Percentiles rank a stretch among this genome's conserved stretches.
These are phyloP conservation scores for Hirschfeldia incana DNA, from an alignment of 345 rosid genomes.

Conservation along the genomic window DNA sequence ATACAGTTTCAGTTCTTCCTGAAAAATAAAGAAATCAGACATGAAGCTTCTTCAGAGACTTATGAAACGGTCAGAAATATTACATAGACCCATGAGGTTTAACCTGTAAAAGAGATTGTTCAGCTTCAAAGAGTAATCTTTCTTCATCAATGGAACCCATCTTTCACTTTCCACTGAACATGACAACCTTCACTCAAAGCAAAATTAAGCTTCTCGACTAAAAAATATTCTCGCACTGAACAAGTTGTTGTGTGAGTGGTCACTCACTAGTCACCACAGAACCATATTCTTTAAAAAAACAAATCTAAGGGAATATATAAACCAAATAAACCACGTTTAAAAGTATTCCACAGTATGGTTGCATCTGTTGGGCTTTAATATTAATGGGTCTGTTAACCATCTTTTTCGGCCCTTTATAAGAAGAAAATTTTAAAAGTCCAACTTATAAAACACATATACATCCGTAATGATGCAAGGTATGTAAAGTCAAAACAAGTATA, in stretches of 20 bases:
- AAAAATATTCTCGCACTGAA: constrained; percentile 5
- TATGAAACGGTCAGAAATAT: background rate
- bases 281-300: constrained; percentile 7
- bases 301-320: background rate
- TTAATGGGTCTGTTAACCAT: background rate
- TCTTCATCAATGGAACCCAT: constrained; percentile 62
- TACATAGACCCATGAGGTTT: background rate
- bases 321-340: background rate
- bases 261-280: constrained; percentile 22
- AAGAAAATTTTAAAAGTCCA: background rate
- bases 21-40: background rate
- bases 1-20: constrained; percentile 37
- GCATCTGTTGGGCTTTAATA: background rate
- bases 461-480: background rate
- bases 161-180: background rate
- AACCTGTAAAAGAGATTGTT: constrained; percentile 55
- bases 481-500: background rate
- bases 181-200: constrained; percentile 4
- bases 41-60: background rate
- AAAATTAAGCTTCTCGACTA: background rate
- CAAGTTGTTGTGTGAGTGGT: constrained; percentile 25
- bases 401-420: background rate
- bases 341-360: background rate
- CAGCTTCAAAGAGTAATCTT: constrained; percentile 41
- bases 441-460: background rate